Evolutionary conservation across 2,329 filamentous ascomycete species (phyloP), one percentile per base, ranked within the genome.

Genomic region (Diplodia scrobiculata): DNA sequence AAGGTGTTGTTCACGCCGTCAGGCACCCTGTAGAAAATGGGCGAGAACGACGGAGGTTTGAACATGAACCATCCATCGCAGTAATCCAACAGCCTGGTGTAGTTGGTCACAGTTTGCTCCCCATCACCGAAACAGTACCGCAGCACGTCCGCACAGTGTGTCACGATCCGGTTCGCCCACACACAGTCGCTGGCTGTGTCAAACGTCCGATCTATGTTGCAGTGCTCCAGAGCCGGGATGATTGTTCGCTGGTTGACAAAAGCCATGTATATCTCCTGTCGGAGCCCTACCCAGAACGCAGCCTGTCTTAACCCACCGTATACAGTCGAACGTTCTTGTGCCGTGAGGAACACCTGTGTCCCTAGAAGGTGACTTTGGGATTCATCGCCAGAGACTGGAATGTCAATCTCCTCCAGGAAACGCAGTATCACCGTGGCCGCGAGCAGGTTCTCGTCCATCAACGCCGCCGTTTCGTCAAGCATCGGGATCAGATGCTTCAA

Each of bases 61-160:
- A 74, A 74, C 5, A 76, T 72, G 14, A 78, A 71, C 85, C 85
- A 87, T 25, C 76, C 74, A 36, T 77, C 72, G 60, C 81, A 79
- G 66, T 81, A 83, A 5, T 79, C 73, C 11, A 80, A 74, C 13
- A 87, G 75, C 27, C 79, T 76, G 6, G 73, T 75, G 78, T 84
- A 86, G 21, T 72, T 68, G 67, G 68, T 51, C 62, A 74, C 68
- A 66, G 76, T 68, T 71, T 72, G 69, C 25, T 75, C 72, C 17
- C 70, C 72, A 17, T 80, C 76, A 1, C 82, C 80, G 69, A 88
- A 89, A 72, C 87, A 89, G 70, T 83, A 87, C 68, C 87, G 76
- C 58, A 73, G 73, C 7, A 76, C 76, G 51, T 78, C 76, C 9
- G 73, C 76, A 5, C 77, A 69, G 67, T 77, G 76, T 7, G 74